Percentiles rank a stretch among this genome's conserved stretches.
Conservation (phyloP, 2,329 filamentous ascomycete species). For the Biscogniauxia mediterranea region DNA sequence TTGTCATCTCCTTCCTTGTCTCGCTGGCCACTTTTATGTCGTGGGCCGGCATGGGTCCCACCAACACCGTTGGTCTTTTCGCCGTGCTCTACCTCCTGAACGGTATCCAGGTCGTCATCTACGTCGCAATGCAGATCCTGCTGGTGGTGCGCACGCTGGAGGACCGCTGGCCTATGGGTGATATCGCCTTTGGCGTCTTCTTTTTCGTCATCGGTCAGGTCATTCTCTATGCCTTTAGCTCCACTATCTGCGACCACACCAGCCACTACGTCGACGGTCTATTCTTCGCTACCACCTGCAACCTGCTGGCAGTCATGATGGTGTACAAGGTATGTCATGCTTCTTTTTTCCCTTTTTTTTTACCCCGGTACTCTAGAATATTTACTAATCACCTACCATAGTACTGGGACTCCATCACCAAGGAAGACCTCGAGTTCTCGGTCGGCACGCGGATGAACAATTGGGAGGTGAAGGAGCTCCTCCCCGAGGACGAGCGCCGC, state of each 20-base stretch:
- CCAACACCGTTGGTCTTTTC: constrained; percentile 85
- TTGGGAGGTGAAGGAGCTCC: constrained; percentile 94
- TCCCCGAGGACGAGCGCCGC: constrained; percentile 77
- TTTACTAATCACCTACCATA: constrained; percentile 39
- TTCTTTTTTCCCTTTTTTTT: neutral
- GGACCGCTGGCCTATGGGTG: constrained; percentile 91
- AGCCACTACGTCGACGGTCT: constrained; percentile 93
- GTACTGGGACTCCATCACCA: constrained; percentile 99
- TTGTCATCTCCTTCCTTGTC: constrained; percentile 81
- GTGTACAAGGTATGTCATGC: constrained; percentile 77
- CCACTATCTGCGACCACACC: constrained; percentile 76
- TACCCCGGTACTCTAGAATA: constrained; percentile 11
- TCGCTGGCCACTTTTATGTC: constrained; percentile 89
- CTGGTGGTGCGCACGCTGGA: constrained; percentile 87
- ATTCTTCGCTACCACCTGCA: constrained; percentile 92
- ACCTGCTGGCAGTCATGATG: constrained; percentile 97
- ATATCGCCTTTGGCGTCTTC: constrained; percentile 85
- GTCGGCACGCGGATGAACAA: constrained; percentile 94
- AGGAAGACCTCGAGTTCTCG: constrained; percentile 96
- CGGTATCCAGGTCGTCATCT: constrained; percentile 80
- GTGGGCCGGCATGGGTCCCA: constrained; percentile 82
- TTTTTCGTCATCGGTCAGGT: constrained; percentile 93
- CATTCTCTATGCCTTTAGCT: constrained; percentile 85
- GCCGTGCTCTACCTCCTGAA: constrained; percentile 90
- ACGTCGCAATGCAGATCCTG: constrained; percentile 82